Conservation (phyloP, 768 basidiomycete species). For the Rhodotorula kratochvilovae region DNA sequence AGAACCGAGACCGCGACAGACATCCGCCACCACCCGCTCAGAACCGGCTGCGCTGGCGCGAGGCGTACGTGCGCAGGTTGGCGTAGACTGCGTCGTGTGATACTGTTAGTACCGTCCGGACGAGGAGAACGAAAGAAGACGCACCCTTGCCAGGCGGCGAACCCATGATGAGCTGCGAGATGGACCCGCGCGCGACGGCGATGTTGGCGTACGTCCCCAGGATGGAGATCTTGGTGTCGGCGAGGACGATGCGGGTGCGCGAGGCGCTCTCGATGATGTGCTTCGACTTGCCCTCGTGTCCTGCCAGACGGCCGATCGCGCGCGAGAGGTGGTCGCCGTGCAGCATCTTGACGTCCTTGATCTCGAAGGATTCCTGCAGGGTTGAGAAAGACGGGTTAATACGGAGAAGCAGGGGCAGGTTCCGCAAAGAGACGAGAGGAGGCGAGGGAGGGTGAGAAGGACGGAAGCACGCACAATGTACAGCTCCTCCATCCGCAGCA, state of each 20-base stretch:
- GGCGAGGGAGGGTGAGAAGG: no score
- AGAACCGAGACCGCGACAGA: neutral
- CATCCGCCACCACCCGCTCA: neutral
- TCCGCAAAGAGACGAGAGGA: neutral
- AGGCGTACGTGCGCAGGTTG: constrained; percentile 1
- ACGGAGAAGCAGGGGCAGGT: no score
- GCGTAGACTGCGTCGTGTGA: neutral
- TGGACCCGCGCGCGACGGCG: constrained; percentile 91
- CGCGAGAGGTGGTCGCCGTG: constrained; percentile 98
- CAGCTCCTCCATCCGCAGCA: constrained; percentile 89
- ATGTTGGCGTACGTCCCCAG: constrained; percentile 98
- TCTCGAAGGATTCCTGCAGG: constrained; percentile 60
- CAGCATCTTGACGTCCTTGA: constrained; percentile 97
- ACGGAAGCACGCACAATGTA: constrained; percentile 64
- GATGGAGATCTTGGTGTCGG: constrained; percentile 97
- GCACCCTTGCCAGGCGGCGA: constrained; percentile 46
- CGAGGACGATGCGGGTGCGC: constrained; percentile 94
- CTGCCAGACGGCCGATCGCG: constrained; percentile 98
- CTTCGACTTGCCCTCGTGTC: constrained; percentile 96
- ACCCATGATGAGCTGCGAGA: constrained; percentile 52
- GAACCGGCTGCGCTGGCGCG: neutral
- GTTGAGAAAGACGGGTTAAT: neutral
- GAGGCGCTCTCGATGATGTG: constrained; percentile 98
- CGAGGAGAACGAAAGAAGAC: neutral
- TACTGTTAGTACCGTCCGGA: no score